A percentile compares a stretch with the other conserved stretches of the same genome.
These are phyloP conservation scores for Phaeophleospora eucalypticola DNA, from an alignment of 2,329 filamentous ascomycete genomes.

Conservation along the genomic window DNA sequence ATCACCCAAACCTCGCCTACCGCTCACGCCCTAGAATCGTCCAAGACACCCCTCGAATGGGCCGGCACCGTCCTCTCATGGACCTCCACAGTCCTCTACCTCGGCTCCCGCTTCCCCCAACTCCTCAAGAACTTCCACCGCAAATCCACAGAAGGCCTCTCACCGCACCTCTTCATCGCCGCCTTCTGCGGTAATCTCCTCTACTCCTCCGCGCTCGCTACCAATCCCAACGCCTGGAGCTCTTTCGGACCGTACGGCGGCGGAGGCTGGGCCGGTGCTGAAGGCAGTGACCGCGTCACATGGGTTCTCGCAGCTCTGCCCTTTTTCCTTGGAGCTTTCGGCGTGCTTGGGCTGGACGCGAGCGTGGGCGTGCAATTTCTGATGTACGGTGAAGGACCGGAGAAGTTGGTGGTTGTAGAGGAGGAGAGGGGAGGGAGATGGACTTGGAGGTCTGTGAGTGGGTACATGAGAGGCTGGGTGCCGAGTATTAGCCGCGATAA, in stretches of 20 bases:
- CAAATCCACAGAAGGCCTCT: slow-evolving; percentile 61
- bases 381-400: slow-evolving; percentile 49
- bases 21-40: slow-evolving; percentile 2
- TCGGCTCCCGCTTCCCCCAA: slow-evolving; percentile 59
- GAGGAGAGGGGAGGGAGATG: slow-evolving; percentile 35
- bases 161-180: slow-evolving; percentile 59
- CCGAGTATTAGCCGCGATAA: slow-evolving; percentile 46
- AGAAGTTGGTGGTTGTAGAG: slow-evolving; percentile 48
- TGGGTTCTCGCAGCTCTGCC: slow-evolving; percentile 59
- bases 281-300: slow-evolving; percentile 51
- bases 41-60: slow-evolving; percentile 37
- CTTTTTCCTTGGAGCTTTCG: slow-evolving; percentile 63
- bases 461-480: slow-evolving; percentile 65
- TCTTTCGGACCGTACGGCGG: slow-evolving; percentile 53
- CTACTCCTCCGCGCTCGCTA: slow-evolving; percentile 59
- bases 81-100: slow-evolving; percentile 55
- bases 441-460: slow-evolving; percentile 55
- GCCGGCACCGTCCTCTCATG: slow-evolving; percentile 53
- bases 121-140: slow-evolving; percentile 62
- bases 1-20: slow-evolving; percentile 9
- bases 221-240: slow-evolving; percentile 61
- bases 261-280: slow-evolving; percentile 54
- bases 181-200: slow-evolving; percentile 66
- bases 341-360: slow-evolving; percentile 59
- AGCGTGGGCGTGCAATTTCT: slow-evolving; percentile 61